Evolutionary conservation across 352 stramenopile species (phyloP).

Genomic region (Thalassiosira hispida): DNA sequence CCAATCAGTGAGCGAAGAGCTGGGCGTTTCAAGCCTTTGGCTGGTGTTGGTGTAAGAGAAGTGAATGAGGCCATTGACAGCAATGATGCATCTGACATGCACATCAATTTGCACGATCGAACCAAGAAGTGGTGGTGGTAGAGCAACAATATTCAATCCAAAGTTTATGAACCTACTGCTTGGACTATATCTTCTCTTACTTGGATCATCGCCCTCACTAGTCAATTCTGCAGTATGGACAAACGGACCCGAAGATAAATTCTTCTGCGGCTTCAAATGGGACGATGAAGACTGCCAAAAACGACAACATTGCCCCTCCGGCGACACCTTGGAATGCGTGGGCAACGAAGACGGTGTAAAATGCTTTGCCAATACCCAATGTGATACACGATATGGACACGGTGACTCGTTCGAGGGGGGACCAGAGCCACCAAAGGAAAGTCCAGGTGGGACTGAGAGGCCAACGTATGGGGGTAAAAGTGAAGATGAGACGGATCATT

Average conservation of each 20-base stretch:
- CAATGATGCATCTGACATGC: neutral
- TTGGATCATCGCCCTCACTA: neutral
- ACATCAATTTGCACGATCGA: slow-evolving; percentile 3
- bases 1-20: too few relatives aligned
- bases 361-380: slow-evolving; percentile 39
- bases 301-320: slow-evolving; percentile 56
- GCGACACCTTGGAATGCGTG: slow-evolving; percentile 27
- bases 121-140: neutral
- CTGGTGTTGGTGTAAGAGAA: too few relatives aligned
- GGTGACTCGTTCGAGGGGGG: slow-evolving; percentile 34
- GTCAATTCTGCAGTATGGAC: slow-evolving; percentile 22
- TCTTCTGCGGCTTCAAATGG: slow-evolving; percentile 64
- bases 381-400: slow-evolving; percentile 47
- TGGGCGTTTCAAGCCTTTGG: too few relatives aligned
- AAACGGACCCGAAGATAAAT: slow-evolving; percentile 51
- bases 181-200: neutral
- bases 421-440: slow-evolving; percentile 19
- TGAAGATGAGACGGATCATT: slow-evolving; percentile 49
- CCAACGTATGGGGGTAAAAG: slow-evolving; percentile 46
- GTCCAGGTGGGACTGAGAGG: slow-evolving; percentile 23
- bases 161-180: neutral
- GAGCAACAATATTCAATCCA: slow-evolving; percentile 8
- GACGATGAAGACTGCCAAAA: slow-evolving; percentile 47
- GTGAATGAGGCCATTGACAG: neutral
- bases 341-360: slow-evolving; percentile 13